Percentiles rank a stretch among this genome's conserved stretches.
Conservation (phyloP, 495 filamentous ascomycete genomes). For the Cairneyella variabilis region DNA sequence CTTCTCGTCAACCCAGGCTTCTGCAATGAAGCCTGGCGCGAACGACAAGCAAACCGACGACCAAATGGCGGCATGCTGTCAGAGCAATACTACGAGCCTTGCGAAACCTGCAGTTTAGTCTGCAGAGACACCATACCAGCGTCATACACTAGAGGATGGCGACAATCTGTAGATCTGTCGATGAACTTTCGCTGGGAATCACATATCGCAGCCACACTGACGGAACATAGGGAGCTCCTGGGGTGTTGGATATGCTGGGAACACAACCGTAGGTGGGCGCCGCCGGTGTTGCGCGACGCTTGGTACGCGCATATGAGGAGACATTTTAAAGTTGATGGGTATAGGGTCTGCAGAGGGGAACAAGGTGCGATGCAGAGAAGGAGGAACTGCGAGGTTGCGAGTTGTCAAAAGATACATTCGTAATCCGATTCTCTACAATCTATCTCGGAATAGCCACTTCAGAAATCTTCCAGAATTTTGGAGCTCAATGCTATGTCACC, state of each 20-base stretch:
- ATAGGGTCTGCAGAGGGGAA: constrained; percentile 6
- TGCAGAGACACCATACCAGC: constrained; percentile 5
- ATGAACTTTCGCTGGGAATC: constrained; percentile 19
- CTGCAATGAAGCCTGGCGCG: constrained; percentile 10
- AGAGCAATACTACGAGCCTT: constrained; percentile 7
- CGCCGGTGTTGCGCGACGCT: constrained; percentile 4
- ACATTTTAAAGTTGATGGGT: constrained; percentile 14
- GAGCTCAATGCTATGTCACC: no score
- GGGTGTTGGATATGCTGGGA: constrained; percentile 21
- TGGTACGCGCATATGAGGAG: constrained; percentile 14
- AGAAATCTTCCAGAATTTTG: no score
- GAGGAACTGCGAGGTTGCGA: constrained; percentile 12
- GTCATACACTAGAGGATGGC: constrained; percentile 12
- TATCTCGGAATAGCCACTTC: no score
- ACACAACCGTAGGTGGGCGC: background rate
- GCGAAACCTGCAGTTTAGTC: constrained; percentile 1
- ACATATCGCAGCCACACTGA: constrained; percentile 1
- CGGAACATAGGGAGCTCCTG: background rate
- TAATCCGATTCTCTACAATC: no score
- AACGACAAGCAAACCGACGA: constrained; percentile 13
- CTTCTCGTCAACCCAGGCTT: constrained; percentile 11
- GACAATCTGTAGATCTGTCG: constrained; percentile 9
- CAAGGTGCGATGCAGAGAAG: constrained; percentile 18
- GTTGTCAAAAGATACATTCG: constrained; percentile 19
- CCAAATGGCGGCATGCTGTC: constrained; percentile 8